phyloP scores from a whole-genome alignment of 257 asterid genomes.

The Solanum lignicaule region DNA sequence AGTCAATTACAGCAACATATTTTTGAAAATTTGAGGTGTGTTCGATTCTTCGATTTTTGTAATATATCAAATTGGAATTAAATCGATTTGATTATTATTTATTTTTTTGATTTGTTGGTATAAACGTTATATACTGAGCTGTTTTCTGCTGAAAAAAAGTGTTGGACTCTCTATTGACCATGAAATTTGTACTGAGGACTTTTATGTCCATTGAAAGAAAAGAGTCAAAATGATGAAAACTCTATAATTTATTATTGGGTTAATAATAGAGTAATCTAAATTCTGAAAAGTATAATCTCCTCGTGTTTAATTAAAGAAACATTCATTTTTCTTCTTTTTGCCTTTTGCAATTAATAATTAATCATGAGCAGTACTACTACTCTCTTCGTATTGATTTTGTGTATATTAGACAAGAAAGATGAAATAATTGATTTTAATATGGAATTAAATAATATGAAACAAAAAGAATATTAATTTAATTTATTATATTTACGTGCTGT shows the following conservation, averaged over 20 bases:
- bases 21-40: background rate
- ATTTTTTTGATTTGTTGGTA: too few relatives aligned
- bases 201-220: background rate
- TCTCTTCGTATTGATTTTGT: background rate
- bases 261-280: background rate
- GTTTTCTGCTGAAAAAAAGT: background rate
- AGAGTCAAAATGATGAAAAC: background rate
- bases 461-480: background rate
- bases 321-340: background rate
- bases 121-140: background rate
- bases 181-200: background rate
- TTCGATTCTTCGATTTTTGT: too few relatives aligned
- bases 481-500: background rate
- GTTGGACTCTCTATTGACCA: background rate
- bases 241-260: background rate
- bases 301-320: background rate
- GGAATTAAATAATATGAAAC: background rate
- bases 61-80: too few relatives aligned
- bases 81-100: too few relatives aligned
- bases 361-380: background rate
- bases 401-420: background rate
- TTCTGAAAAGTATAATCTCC: background rate
- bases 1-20: background rate
- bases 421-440: background rate
- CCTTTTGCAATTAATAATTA: background rate